Evolutionary conservation across 2,329 filamentous ascomycete species (phyloP).

Genomic region (Zymoseptoria ardabiliae): DNA sequence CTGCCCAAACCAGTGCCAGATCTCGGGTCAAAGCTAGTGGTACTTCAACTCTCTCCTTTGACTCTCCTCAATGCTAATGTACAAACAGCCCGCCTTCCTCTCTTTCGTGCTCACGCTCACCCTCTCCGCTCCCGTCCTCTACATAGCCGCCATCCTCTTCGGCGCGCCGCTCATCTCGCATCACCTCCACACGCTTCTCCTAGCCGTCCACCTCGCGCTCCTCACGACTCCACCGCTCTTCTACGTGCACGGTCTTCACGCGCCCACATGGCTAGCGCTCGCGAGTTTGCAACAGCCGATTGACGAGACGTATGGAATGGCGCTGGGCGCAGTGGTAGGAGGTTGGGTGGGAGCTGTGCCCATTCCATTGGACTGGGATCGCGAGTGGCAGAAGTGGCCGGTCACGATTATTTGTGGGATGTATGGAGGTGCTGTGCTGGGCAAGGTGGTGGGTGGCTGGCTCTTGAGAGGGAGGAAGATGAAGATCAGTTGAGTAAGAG

Average conservation of each 20-base stretch:
- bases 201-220: constrained; percentile 72
- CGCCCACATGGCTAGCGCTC: constrained; percentile 60
- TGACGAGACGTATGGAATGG: constrained; percentile 76
- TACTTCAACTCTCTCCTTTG: constrained; percentile 20
- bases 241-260: constrained; percentile 76
- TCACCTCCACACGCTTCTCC: constrained; percentile 67
- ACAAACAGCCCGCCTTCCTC: constrained; percentile 57
- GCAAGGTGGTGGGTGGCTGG: constrained; percentile 54
- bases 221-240: constrained; percentile 73
- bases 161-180: constrained; percentile 86
- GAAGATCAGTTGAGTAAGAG: constrained; percentile 20
- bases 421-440: constrained; percentile 69
- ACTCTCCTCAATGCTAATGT: constrained; percentile 3
- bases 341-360: constrained; percentile 92
- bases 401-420: constrained; percentile 80
- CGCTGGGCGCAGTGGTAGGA: constrained; percentile 70
- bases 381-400: constrained; percentile 98
- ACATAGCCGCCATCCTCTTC: constrained; percentile 69
- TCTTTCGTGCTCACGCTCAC: constrained; percentile 55
- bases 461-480: constrained; percentile 41
- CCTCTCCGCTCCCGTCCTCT: constrained; percentile 50
- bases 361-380: constrained; percentile 95
- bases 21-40: constrained; percentile 37
- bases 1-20: constrained; percentile 47
- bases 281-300: constrained; percentile 64